Evolutionary conservation across 1,284 basidiomycete species (phyloP), one percentile per base, ranked within the genome.

Genomic region (Exobasidium cylindrosporum): DNA sequence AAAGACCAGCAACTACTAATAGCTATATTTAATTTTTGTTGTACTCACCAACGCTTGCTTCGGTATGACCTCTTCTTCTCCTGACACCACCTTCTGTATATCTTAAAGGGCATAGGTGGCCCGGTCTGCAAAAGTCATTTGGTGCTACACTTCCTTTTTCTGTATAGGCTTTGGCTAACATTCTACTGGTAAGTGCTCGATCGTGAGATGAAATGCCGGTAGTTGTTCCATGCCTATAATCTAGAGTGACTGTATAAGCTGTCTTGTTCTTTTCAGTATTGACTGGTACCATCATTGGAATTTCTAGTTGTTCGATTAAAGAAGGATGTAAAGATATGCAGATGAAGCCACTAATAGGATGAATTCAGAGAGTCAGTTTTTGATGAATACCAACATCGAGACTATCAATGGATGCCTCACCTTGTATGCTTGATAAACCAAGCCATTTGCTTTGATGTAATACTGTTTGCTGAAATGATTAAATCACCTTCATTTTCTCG

Each of bases 141-240:
- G 65, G 46, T 56, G 24, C 58, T 1, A 72, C 73, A 14, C 3
- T 6, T 26, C 26, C 26, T 5, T 21, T 50, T 28, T 50, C n/a
- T 21, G 21, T n/a, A 24, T 6, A 7, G 68, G 47, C 85, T 82
- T 69, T 70, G 26, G 93, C 89, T 31, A 97, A 86, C 60, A 89
- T 88, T 45, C 90, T 86, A 0, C 86, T 90, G 6, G 93, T 95
- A 60, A 94, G 84, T 4, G 91, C 88, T 62, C 96, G 88, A 82
- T 99, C 95, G 81, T 92, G 88, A 2, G 96, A 95, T 53, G 92
- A 96, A 73, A 99, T 99, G 35, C 96, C 96, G 7, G 96, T 99
- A 0, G 92, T 89, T 1, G 91, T 95, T 88, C 91, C 91, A 72
- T 90, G 84, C 74, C 87, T 89, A 81, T 95, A 95, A 82, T 98